Conservation (phyloP, 202 grass and related monocot species). For the Carex arenaria region DNA sequence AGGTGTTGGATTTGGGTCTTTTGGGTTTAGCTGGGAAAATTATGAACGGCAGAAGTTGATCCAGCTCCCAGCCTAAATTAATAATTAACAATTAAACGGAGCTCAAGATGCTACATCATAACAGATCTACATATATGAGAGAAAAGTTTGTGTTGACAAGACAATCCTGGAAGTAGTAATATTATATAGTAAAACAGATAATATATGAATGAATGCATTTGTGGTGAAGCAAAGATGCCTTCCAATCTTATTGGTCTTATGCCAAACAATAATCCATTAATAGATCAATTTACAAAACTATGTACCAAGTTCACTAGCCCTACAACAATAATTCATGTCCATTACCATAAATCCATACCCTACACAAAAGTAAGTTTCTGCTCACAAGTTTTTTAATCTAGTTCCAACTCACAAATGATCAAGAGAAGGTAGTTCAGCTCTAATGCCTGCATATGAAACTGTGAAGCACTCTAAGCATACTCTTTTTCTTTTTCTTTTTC, state of each 20-base stretch:
- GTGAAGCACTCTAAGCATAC: neutral
- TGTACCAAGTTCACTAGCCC: neutral
- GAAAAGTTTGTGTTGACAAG: neutral
- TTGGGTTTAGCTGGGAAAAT: neutral
- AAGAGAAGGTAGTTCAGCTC: neutral
- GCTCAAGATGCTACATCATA: neutral
- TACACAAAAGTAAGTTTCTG: neutral
- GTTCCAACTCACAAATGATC: neutral
- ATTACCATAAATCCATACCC: neutral
- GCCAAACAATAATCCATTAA: too few relatives aligned
- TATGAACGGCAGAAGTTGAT: neutral
- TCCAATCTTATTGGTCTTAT: too few relatives aligned
- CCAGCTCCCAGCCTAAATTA: neutral
- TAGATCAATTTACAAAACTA: neutral
- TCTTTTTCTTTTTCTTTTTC: neutral
- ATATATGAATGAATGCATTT: neutral
- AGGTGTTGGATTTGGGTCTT: neutral
- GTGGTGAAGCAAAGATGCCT: neutral
- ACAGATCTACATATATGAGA: neutral
- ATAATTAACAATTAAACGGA: neutral
- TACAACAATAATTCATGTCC: neutral
- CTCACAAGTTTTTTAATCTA: neutral
- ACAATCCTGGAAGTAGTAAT: neutral
- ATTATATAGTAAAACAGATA: neutral
- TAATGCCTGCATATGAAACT: too few relatives aligned